Conservation (phyloP, 305 asterid genomes). For the Euphrasia arctica region DNA sequence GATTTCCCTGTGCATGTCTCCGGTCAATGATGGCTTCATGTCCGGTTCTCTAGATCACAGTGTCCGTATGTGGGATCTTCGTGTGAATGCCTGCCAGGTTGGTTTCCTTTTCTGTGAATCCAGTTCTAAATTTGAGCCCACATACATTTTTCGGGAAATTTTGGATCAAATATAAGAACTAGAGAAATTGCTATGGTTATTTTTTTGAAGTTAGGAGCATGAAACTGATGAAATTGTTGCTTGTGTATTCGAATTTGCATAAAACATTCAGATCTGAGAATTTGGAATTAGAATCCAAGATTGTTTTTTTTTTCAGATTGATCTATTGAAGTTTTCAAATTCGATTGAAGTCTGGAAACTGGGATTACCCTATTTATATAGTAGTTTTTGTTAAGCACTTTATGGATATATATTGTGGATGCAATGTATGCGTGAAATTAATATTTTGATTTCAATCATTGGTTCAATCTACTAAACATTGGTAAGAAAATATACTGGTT, state of each 20-base stretch:
- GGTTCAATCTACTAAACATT: not conserved
- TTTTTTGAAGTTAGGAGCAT: slow-evolving; percentile 1
- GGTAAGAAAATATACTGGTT: too few relatives aligned
- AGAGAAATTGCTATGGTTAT: slow-evolving; percentile 16
- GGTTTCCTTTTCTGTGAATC: slow-evolving; percentile 23
- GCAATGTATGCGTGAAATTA: not conserved
- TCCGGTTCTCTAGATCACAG: slow-evolving; percentile 96
- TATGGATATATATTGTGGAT: too few relatives aligned
- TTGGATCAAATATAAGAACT: slow-evolving; percentile 6
- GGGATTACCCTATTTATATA: too few relatives aligned
- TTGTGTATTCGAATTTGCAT: too few relatives aligned
- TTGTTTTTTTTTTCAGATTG: too few relatives aligned
- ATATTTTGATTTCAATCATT: not conserved
- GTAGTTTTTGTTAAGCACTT: too few relatives aligned
- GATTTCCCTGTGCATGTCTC: slow-evolving; percentile 95
- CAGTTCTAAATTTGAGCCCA: slow-evolving; percentile 7
- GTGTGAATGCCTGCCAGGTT: slow-evolving; percentile 98
- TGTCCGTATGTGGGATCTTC: slow-evolving; percentile 96
- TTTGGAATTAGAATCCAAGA: too few relatives aligned
- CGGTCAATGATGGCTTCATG: slow-evolving; percentile 90
- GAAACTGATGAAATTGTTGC: too few relatives aligned
- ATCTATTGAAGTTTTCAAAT: too few relatives aligned
- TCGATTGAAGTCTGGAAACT: too few relatives aligned
- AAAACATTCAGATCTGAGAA: too few relatives aligned
- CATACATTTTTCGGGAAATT: not conserved